Base-by-base conservation (phyloP, 2,329 filamentous ascomycete genomes). In the Lasiodiplodia hormozganensis region DNA sequence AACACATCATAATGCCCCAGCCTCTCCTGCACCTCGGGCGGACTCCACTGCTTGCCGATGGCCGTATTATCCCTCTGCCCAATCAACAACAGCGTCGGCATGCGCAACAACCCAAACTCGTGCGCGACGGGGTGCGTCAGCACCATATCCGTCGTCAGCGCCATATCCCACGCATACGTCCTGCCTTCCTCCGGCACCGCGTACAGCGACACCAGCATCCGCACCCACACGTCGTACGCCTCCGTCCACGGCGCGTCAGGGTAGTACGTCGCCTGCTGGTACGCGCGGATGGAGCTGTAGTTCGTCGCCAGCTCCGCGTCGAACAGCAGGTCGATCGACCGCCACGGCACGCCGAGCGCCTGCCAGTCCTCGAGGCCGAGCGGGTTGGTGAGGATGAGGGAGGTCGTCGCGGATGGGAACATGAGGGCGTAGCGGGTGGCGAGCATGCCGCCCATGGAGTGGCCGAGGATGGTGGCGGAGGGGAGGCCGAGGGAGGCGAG, bases 391-490 rank as follows among this genome's bases (percentile, higher is more conserved):
- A 87, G 74, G n/a, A 85, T 81, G 14, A 87, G 74, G 68, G 78
- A 76, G 8, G 81, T 76, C 7, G 83, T 78, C 31, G 76, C 73
- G 16, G 78, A 74, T 0, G 85, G 84, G 69, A 84, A 87, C 79
- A 85, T 83, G 25, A 88, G 79, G 0, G 80, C 81, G 72, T 84
- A 87, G 21, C 85, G 83, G 3, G 82, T 79, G 1, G 83, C 80
- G 28, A 86, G 79, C 85, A 87, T 87, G 47, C 85, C 85, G 57
- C 85, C 85, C 73, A 87, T 80, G 1, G 84, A 87, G 75, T 88
- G 86, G 12, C 86, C 85, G 51, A 88, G 81, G 43, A 88, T 73
- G 6, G 82, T 84, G 49, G 80, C 79, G 28, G 80, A 81, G 38
- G 75, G 76, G 56, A 87, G 74, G 12, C 75, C 77, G 25, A 87